Evolutionary conservation across 2,329 filamentous ascomycete species (phyloP).

Genomic region (Microascus cirrosus): DNA sequence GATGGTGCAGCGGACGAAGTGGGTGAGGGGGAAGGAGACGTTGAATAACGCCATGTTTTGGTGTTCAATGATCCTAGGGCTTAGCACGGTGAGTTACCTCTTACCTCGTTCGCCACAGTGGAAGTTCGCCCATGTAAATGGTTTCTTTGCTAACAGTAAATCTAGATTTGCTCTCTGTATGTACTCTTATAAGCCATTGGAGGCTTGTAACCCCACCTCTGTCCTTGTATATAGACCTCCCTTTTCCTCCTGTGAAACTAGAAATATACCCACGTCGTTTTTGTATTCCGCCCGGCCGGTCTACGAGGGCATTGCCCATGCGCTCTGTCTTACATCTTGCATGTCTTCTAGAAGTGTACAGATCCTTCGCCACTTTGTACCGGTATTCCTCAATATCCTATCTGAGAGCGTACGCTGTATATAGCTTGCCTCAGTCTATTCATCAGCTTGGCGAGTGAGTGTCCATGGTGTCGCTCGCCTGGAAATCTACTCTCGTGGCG

Average conservation of each 20-base stretch:
- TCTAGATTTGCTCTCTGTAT: conserved; percentile 41
- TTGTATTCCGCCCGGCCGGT: too few species aligned
- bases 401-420: too few species aligned
- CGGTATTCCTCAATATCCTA: too few species aligned
- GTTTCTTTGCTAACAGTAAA: conserved; percentile 6
- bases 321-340: too few species aligned
- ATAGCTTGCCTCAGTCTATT: too few species aligned
- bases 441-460: too few species aligned
- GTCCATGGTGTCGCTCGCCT: too few species aligned
- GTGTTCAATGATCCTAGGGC: conserved; percentile 80
- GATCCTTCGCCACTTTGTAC: too few species aligned
- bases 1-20: conserved; percentile 72
- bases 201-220: not conserved
- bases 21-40: conserved; percentile 62
- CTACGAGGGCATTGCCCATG: too few species aligned
- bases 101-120: not conserved
- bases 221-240: not conserved
- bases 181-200: conserved; percentile 29
- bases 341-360: too few species aligned
- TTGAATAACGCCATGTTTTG: conserved; percentile 87
- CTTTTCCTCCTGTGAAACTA: not conserved
- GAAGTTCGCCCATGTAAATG: not conserved
- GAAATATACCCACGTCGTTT: not conserved
- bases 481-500: too few species aligned
- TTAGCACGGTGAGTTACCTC: conserved; percentile 56